phyloP scores from a whole-genome alignment of 2,329 filamentous ascomycete genomes.

The Huntiella decipiens region DNA sequence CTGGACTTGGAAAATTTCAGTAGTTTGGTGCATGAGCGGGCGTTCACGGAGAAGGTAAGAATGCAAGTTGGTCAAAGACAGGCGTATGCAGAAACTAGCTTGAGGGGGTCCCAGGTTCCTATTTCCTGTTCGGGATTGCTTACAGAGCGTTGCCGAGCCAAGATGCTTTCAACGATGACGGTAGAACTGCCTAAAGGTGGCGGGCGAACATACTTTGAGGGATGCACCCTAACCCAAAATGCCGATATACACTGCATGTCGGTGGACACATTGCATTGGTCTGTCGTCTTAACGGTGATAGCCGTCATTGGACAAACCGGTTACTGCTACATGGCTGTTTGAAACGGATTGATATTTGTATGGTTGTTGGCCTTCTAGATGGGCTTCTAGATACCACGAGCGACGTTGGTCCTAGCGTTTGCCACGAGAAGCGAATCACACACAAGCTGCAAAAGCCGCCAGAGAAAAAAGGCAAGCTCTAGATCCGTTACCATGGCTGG shows the following conservation, averaged over 20 bases:
- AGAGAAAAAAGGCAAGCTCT: constrained; percentile 1
- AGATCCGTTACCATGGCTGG: constrained; percentile 1
- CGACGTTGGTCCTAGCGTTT: neutral
- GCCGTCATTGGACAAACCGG: no score
- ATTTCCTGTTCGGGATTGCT: constrained; percentile 6
- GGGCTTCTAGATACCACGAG: neutral
- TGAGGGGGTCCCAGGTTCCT: constrained; percentile 5
- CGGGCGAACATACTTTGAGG: no score
- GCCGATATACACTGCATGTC: no score
- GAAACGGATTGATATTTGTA: no score
- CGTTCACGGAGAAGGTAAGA: neutral
- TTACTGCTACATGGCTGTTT: no score
- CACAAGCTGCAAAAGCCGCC: neutral
- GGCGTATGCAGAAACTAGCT: neutral
- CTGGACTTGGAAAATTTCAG: neutral
- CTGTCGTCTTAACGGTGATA: no score
- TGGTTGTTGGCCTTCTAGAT: no score
- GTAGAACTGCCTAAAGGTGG: no score
- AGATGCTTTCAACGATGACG: no score
- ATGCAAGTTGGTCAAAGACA: neutral
- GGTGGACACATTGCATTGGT: neutral
- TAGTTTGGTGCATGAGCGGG: neutral
- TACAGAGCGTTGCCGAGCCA: no score
- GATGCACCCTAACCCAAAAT: no score
- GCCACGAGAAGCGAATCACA: neutral